Base-by-base conservation (phyloP, 2,329 filamentous ascomycete genomes). In the Xylaria sp. region DNA sequence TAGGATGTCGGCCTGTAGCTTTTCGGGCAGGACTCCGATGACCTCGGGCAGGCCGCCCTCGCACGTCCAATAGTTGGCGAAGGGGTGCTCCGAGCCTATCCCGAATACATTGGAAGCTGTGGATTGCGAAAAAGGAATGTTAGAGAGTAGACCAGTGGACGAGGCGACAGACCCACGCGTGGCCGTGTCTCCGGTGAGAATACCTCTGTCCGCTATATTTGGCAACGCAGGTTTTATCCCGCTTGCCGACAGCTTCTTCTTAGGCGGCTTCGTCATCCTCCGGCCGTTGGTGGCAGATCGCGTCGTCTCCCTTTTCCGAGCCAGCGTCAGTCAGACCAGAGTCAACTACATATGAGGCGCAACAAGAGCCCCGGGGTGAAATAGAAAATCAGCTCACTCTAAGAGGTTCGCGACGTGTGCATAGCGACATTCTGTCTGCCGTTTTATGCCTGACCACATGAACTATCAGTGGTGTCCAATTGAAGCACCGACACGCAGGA, bases 201-300 rank as follows among this genome's bases (percentile, higher is more conserved):
- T 81, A 54, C 85, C 84, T 65, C 86, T 81, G 75, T 89, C 87
- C 40, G 86, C 86, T 57, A 88, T 84, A 71, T 88, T 88, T 23
- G 87, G 85, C 38, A 87, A 82, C 10, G 79, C 73, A 2, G 82
- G 77, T 65, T 80, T 81, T 36, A 79, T 80, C 0, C 78, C 77
- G 4, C 79, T 80, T 1, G 79, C 71, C 48, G 77, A 75, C 57
- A 75, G 69, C 74, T 84, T 87, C 76, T 87, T 89, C 74, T 88
- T 89, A 2, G 95, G 95, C 71, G 95, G 97, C 78, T 86, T 97
- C 49, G 95, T 95, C 71, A 97, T 95, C 2, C 87, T 97, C 36
- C 87, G 97, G 11, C 95, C 94, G 57, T 88, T 97, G 64, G 92
- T 96, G 84, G 84, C 83, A 13, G 83, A 85, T 48, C 88, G 81